Conservation (phyloP, 2,329 filamentous ascomycete genomes). For the Diaporthe sp. region DNA sequence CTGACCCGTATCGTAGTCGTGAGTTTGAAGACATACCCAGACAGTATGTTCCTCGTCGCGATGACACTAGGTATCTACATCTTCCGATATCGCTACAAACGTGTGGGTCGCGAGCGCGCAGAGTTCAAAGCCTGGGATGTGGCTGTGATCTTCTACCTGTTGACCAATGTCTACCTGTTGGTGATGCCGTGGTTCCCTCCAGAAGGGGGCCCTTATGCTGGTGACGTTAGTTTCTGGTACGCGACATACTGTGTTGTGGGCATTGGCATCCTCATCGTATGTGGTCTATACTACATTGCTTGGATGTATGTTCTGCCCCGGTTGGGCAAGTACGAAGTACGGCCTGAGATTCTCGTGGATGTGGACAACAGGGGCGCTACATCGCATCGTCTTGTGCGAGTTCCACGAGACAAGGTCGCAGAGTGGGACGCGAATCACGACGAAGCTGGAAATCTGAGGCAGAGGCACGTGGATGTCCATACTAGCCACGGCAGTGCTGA, state of each 20-base stretch:
- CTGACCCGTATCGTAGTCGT: not conserved
- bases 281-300: slow-evolving; percentile 15
- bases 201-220: slow-evolving; percentile 62
- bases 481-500: not conserved
- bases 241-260: slow-evolving; percentile 74
- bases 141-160: slow-evolving; percentile 67
- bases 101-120: slow-evolving; percentile 58
- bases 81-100: slow-evolving; percentile 64
- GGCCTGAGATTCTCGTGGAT: slow-evolving; percentile 59
- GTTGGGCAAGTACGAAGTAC: slow-evolving; percentile 58
- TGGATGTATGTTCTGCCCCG: slow-evolving; percentile 58
- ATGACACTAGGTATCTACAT: slow-evolving; percentile 68
- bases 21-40: slow-evolving; percentile 15
- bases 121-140: slow-evolving; percentile 70
- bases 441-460: slow-evolving; percentile 9
- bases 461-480: slow-evolving; percentile 1
- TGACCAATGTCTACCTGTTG: slow-evolving; percentile 70
- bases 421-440: slow-evolving; percentile 25
- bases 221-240: slow-evolving; percentile 78
- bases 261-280: not conserved
- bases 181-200: slow-evolving; percentile 79
- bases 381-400: slow-evolving; percentile 5
- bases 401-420: not conserved
- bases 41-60: slow-evolving; percentile 61
- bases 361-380: slow-evolving; percentile 21